Percentiles rank a stretch among this genome's conserved stretches.
phyloP scores from a whole-genome alignment of 108 stramenopile genomes.

The Hondaea fermentalgiana region DNA sequence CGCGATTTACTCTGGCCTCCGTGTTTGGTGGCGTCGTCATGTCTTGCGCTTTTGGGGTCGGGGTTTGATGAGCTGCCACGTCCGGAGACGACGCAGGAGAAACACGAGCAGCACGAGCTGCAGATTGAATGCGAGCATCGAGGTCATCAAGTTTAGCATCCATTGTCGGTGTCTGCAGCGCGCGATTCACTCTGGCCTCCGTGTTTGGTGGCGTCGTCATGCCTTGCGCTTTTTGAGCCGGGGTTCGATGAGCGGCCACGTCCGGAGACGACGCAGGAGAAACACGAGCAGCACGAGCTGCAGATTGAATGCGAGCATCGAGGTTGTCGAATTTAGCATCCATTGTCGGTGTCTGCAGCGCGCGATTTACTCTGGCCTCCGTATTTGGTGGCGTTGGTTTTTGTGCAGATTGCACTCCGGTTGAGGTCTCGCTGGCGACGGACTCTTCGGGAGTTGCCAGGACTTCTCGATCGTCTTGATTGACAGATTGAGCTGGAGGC shows the following conservation, averaged over 20 bases:
- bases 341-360: background rate
- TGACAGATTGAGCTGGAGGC: background rate
- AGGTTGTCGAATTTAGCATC: background rate
- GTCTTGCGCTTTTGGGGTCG: too few relatives aligned
- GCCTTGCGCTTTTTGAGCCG: too few relatives aligned
- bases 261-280: background rate
- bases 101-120: background rate
- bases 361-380: background rate
- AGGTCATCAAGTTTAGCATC: background rate
- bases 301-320: background rate
- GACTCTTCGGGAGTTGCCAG: too few relatives aligned
- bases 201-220: too few relatives aligned
- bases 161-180: background rate
- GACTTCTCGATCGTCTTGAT: background rate
- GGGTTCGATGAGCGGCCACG: too few relatives aligned
- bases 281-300: background rate
- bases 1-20: background rate
- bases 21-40: too few relatives aligned
- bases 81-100: background rate
- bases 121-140: background rate
- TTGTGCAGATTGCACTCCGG: too few relatives aligned
- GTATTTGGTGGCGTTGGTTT: too few relatives aligned
- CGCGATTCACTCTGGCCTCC: background rate
- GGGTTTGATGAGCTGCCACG: too few relatives aligned
- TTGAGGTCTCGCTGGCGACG: too few relatives aligned